Evolutionary conservation across 2,329 filamentous ascomycete genomes (phyloP).

Genomic region (Ceratocystis papillata): DNA sequence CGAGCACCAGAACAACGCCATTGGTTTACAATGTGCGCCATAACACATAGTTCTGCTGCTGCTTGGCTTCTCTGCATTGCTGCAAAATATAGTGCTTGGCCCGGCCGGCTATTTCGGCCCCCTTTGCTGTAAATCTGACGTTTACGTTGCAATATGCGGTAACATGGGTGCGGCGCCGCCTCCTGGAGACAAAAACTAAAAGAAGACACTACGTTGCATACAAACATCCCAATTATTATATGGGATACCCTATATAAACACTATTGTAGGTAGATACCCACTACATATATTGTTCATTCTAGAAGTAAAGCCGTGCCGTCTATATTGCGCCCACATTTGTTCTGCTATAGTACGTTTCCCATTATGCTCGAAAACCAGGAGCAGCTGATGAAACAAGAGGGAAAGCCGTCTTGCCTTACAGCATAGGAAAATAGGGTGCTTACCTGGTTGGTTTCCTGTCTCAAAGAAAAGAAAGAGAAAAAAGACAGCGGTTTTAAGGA

Average conservation of each 20-base stretch:
- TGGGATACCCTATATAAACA: background rate
- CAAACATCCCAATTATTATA: background rate
- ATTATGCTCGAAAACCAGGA: background rate
- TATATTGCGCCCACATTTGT: background rate
- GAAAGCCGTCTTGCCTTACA: too few relatives aligned
- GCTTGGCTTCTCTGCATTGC: background rate
- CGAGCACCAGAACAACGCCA: background rate
- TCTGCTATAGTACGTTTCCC: background rate
- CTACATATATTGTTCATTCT: background rate
- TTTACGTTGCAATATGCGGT: background rate
- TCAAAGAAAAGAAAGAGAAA: too few relatives aligned
- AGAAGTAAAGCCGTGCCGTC: background rate
- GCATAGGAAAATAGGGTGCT: too few relatives aligned
- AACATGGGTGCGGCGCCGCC: background rate
- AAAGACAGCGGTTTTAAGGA: too few relatives aligned
- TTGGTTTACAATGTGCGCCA: background rate
- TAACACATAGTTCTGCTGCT: too few relatives aligned
- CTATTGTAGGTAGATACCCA: background rate
- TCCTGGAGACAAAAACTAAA: background rate
- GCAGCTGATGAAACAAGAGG: too few relatives aligned
- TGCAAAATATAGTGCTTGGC: background rate
- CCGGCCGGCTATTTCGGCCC: background rate
- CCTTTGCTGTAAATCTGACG: background rate
- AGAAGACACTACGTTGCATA: background rate
- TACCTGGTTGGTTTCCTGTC: too few relatives aligned